A percentile compares a stretch with the other conserved stretches of the same genome.
These are phyloP conservation scores for Fusarium sp. DNA, from an alignment of 2,329 filamentous ascomycete species.

Conservation along the genomic window DNA sequence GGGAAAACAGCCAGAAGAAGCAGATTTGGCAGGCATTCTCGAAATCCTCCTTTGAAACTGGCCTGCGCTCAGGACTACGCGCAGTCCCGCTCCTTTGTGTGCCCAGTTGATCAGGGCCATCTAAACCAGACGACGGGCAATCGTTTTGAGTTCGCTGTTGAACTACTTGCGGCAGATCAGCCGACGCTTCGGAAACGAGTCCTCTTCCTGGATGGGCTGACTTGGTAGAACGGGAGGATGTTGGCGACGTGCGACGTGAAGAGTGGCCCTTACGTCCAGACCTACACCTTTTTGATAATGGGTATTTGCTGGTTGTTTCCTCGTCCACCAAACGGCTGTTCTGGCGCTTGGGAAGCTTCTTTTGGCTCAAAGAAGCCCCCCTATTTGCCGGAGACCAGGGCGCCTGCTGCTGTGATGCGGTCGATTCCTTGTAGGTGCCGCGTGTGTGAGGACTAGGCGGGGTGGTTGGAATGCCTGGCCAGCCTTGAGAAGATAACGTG, in stretches of 20 bases:
- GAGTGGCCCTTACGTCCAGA: conserved; percentile 1
- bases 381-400: conserved; percentile 12
- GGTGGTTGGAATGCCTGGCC: neutral
- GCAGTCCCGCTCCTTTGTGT: neutral
- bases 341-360: conserved; percentile 29
- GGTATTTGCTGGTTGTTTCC: conserved; percentile 12
- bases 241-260: neutral
- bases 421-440: conserved; percentile 2
- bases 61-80: neutral
- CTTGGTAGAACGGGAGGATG: neutral
- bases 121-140: neutral
- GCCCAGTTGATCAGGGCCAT: neutral
- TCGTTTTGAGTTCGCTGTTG: conserved; percentile 1
- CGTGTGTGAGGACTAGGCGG: conserved; percentile 9
- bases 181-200: neutral
- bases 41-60: conserved; percentile 17
- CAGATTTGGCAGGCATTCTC: conserved; percentile 20
- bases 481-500: conserved; percentile 1
- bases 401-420: neutral
- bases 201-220: neutral
- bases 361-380: conserved; percentile 12
- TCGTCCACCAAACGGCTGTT: conserved; percentile 34
- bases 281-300: conserved; percentile 13
- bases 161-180: neutral
- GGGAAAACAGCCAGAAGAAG: conserved; percentile 26